Base-by-base conservation (phyloP, 169 alveolate genomes). In the Eimeria sp. region DNA sequence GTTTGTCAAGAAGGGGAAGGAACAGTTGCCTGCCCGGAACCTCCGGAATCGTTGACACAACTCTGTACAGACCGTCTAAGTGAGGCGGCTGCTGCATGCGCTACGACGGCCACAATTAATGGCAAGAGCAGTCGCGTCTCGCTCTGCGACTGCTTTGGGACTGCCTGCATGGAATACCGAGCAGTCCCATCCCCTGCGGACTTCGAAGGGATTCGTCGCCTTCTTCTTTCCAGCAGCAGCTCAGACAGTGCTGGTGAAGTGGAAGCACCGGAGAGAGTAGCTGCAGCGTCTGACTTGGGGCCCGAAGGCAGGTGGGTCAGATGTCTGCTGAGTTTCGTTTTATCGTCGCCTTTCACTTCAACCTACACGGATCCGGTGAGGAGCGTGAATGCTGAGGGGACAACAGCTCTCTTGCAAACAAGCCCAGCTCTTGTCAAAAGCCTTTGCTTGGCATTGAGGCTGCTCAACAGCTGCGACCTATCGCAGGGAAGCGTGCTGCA, bases 61-160 rank as follows among this genome's bases (percentile, higher is more conserved):
- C 43, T 40, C 27, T 84, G 92, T 34, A 57, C 78, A 58, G 80
- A 40, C 3, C 92, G 92, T 49, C 63, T 84, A n/a, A 40, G 92
- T 22, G 40, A 61, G 45, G 92, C 78, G 14, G 92, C 92, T 40
- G 92, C 80, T 58, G 92, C 76, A 84, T 57, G 92, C 92, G 30
- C 3, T 4, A 27, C 34, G 4, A 30, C 87, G 45, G 40, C 65
- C n/a, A 18, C 86, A 10, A 45, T 18, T 43, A 43, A 58, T 61
- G 22, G 58, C 43, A 47, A 82, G 51, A 22, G 90, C 73, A 82
- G 63, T 49, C 49, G 43, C 49, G 18, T 70, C 90, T 47, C 20
- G 63, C 6, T 16, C 90, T 82, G 90, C 27, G 73, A 49, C 90
- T 82, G 90, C 67, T 27, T 54, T 27, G 90, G 90, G 10, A 18